Base-by-base conservation (phyloP, 2,329 filamentous ascomycete genomes). In the Rutstroemia sydowiana region DNA sequence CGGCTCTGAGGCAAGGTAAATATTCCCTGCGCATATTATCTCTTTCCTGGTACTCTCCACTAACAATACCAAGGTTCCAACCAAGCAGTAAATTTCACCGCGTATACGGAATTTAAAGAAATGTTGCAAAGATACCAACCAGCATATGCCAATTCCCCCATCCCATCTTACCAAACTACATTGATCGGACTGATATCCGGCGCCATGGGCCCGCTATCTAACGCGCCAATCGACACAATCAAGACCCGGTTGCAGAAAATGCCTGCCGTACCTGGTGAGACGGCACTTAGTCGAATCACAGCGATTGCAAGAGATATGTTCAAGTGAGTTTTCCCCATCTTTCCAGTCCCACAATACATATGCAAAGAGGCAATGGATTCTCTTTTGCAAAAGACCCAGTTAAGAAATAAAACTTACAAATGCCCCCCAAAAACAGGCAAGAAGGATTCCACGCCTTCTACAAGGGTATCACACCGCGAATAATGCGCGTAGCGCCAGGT, bases 81-180 rank as follows among this genome's bases (percentile, higher is more conserved):
- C 73, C 93, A 98, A 75, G 93, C 95, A 43, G 90, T 92, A 70
- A 98, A 98, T 76, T 98, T 98, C 76, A 97, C 92, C 13, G 92
- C 93, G 10, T 98, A 98, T 74, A 87, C 87, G 1, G 89, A 97
- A 71, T 85, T 98, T 71, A 95, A 95, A 75, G 80, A 86, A 55
- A 75, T 75, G 48, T 76, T 97, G 48, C 84, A 89, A 67, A 71
- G 75, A 45, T 81, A 75, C 65, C 90, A 95, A 70, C 85, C 85
- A 7, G 75, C 87, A 61, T 85, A 82, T 55, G 75, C 74, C 48
- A 72, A 79, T 58, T 69, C 68, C 14, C 82, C 82, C 60, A 75
- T 98, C 39, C 92, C 93, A 2, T 81, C 82, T 48, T 97, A 86
- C 72, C 90, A 97, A 73, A 98, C 93, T 2, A 91, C 89, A 5